Conservation (phyloP, 2,329 filamentous ascomycete genomes). For the Fusarium chaquense region DNA sequence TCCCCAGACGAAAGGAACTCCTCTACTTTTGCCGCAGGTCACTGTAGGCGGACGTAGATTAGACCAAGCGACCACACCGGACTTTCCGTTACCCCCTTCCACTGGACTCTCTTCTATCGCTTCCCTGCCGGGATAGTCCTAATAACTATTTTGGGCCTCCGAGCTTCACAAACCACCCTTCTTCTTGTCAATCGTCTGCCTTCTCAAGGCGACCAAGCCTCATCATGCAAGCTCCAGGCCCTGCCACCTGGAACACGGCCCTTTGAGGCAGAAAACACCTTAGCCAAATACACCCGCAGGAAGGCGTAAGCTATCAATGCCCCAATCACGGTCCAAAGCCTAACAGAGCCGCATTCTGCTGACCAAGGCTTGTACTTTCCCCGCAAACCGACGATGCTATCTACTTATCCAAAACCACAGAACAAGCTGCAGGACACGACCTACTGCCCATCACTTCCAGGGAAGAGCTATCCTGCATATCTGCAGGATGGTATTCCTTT, state of each 20-base stretch:
- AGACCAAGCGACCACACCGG: not conserved
- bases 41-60: fast-evolving
- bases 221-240: not conserved
- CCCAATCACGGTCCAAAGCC: not conserved
- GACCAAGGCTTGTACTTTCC: not conserved
- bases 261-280: too few relatives aligned
- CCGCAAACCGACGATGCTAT: fast-evolving
- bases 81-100: not conserved
- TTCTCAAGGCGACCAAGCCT: not conserved
- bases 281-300: not conserved
- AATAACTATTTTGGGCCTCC: fast-evolving
- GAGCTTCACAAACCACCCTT: fast-evolving
- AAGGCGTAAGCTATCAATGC: fast-evolving
- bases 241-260: not conserved
- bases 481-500: fast-evolving
- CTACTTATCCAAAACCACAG: fast-evolving
- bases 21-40: fast-evolving
- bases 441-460: not conserved
- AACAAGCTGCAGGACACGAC: fast-evolving
- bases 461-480: not conserved
- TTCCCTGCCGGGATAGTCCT: not conserved
- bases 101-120: fast-evolving
- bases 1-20: fast-evolving
- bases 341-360: not conserved
- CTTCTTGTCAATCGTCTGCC: fast-evolving